Percentiles rank a stretch among this genome's conserved stretches.
Conservation (phyloP, 768 basidiomycete species). For the Auricularia cornea region DNA sequence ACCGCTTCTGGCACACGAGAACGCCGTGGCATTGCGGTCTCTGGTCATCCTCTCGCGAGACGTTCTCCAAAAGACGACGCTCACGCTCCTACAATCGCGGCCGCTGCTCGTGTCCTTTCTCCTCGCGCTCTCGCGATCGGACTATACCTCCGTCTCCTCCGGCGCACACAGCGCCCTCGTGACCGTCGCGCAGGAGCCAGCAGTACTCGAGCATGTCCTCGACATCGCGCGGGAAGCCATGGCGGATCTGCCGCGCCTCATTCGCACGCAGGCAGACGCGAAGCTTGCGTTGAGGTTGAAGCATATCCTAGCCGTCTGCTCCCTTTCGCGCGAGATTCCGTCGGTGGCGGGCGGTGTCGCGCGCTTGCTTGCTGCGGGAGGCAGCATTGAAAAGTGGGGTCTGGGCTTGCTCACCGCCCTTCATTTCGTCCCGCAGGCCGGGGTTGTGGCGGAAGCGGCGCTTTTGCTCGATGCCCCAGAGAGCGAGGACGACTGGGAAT, state of each 20-base stretch:
- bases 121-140: constrained; percentile 59
- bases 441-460: constrained; percentile 3
- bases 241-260: constrained; percentile 58
- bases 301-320: constrained; percentile 64
- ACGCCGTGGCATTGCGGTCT: constrained; percentile 50
- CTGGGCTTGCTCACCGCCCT: constrained; percentile 79
- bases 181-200: constrained; percentile 33
- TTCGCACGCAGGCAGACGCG: constrained; percentile 63
- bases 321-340: constrained; percentile 31
- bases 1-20: constrained; percentile 63
- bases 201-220: constrained; percentile 48
- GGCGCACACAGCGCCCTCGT: constrained; percentile 42
- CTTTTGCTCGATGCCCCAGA: not conserved
- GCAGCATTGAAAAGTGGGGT: constrained; percentile 88
- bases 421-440: constrained; percentile 49
- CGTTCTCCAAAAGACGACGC: constrained; percentile 45
- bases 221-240: constrained; percentile 59
- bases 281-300: constrained; percentile 62
- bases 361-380: constrained; percentile 67
- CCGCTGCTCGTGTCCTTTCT: constrained; percentile 64
- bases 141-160: constrained; percentile 43
- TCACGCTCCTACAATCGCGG: constrained; percentile 60
- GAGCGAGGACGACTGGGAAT: not conserved
- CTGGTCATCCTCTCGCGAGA: constrained; percentile 47
- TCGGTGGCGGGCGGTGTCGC: constrained; percentile 47